Evolutionary conservation across 257 asterid species (phyloP).

Genomic region (Gynochthodes officinalis): DNA sequence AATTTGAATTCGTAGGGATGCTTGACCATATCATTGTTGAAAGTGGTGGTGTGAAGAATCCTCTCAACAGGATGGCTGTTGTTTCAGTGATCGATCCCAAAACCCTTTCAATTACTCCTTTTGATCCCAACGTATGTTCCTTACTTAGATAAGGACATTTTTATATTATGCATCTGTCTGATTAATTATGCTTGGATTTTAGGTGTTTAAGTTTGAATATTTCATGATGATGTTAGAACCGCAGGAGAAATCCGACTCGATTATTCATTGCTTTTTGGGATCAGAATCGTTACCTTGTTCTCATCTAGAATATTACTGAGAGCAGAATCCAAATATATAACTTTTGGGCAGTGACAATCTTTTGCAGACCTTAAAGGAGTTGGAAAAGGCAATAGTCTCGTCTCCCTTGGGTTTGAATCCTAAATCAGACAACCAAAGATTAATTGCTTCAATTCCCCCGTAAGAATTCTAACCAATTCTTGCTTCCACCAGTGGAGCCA

Average conservation of each 20-base stretch:
- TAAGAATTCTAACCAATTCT: constrained; percentile 37
- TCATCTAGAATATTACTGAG: not conserved
- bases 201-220: not conserved
- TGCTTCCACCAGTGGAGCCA: constrained; percentile 6
- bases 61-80: constrained; percentile 81
- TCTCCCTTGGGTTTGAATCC: constrained; percentile 96
- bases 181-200: not conserved
- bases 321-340: constrained; percentile 1
- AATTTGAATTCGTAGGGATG: constrained; percentile 57
- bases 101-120: constrained; percentile 81
- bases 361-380: constrained; percentile 75
- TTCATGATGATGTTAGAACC: not conserved
- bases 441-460: constrained; percentile 88
- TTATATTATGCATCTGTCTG: not conserved
- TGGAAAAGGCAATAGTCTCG: constrained; percentile 81
- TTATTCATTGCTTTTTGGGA: not conserved
- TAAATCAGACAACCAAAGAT: constrained; percentile 60
- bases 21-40: constrained; percentile 94
- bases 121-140: constrained; percentile 66
- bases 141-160: not conserved
- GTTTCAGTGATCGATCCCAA: constrained; percentile 86
- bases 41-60: constrained; percentile 62
- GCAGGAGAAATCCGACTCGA: not conserved
- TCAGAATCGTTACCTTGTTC: not conserved
- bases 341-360: constrained; percentile 13